phyloP scores from a whole-genome alignment of 2,329 filamentous ascomycete genomes.

The Xylariaceae sp. region DNA sequence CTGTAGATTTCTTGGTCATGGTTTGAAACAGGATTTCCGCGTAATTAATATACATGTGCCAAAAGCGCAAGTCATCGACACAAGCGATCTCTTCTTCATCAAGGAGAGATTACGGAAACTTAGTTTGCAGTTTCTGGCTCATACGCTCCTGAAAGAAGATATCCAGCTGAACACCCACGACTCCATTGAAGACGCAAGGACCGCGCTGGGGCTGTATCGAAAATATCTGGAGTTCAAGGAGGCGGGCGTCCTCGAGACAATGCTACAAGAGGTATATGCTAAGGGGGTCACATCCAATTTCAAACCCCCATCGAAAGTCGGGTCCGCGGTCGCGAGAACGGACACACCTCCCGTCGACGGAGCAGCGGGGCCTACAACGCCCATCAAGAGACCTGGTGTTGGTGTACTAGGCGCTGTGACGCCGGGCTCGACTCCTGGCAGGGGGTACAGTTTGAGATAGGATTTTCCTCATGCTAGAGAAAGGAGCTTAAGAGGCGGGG shows the following conservation, averaged over 20 bases:
- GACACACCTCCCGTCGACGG: constrained; percentile 33
- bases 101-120: constrained; percentile 81
- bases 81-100: constrained; percentile 87
- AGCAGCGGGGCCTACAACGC: constrained; percentile 24
- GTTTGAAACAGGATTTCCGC: constrained; percentile 91
- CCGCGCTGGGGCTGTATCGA: constrained; percentile 82
- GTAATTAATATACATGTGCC: constrained; percentile 98
- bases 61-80: constrained; percentile 88
- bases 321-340: constrained; percentile 23
- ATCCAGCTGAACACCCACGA: constrained; percentile 94
- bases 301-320: constrained; percentile 50
- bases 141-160: constrained; percentile 87
- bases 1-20: constrained; percentile 91
- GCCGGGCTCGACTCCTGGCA: constrained; percentile 15
- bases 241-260: constrained; percentile 79
- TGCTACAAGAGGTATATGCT: constrained; percentile 84
- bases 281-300: constrained; percentile 62
- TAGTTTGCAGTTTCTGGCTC: constrained; percentile 87
- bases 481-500: background rate
- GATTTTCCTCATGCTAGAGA: background rate
- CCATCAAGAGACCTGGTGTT: constrained; percentile 16
- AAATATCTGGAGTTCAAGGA: constrained; percentile 91
- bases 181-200: constrained; percentile 91
- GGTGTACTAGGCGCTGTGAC: constrained; percentile 11
- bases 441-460: constrained; percentile 3